These are phyloP conservation scores for Silene uniflora DNA, from an alignment of 148 eudicot species.

Conservation along the genomic window DNA sequence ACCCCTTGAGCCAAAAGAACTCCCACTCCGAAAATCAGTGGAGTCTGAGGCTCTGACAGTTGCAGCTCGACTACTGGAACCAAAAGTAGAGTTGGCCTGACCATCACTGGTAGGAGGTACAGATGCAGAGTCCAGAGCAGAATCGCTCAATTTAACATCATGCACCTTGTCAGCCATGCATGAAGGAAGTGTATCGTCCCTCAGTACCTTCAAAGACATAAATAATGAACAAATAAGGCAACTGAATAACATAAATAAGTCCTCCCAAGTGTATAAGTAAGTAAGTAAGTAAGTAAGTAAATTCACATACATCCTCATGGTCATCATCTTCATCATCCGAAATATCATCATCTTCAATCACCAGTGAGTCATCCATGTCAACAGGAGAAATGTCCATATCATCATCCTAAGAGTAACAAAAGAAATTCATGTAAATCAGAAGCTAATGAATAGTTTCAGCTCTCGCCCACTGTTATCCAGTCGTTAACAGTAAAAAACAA, in stretches of 20 bases:
- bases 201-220: conserved; percentile 48
- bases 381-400: conserved; percentile 84
- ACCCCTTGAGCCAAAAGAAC: conserved; percentile 79
- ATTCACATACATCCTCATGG: conserved; percentile 73
- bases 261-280: not conserved
- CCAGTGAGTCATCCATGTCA: conserved; percentile 86
- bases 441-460: not conserved
- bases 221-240: conserved; percentile 7
- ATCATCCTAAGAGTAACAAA: conserved; percentile 61
- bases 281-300: not conserved
- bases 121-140: conserved; percentile 49
- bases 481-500: not conserved
- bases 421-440: not conserved
- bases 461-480: not conserved
- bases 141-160: conserved; percentile 85
- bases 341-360: conserved; percentile 89
- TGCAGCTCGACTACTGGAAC: conserved; percentile 70
- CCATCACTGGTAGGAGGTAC: conserved; percentile 52
- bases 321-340: conserved; percentile 93
- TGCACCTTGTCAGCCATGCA: conserved; percentile 83
- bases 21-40: conserved; percentile 53
- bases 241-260: not conserved
- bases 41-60: conserved; percentile 54
- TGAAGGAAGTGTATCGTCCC: conserved; percentile 71
- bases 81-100: conserved; percentile 60